Conservation (phyloP, 2,329 filamentous ascomycete species). For the Epicoccum nigrum region DNA sequence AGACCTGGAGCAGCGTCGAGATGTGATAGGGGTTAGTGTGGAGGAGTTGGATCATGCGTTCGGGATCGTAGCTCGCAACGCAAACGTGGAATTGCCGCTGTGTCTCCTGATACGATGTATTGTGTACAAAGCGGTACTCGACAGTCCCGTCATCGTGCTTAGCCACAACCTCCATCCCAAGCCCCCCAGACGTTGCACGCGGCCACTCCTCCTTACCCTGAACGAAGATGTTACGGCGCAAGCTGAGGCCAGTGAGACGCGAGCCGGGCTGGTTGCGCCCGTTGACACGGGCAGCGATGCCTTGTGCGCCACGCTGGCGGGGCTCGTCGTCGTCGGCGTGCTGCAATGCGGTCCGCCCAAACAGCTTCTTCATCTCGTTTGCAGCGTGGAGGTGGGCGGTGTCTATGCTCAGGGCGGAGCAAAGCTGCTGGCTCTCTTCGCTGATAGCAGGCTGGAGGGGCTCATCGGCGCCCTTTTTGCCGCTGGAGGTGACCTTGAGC, state of each 20-base stretch:
- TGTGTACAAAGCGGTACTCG: conserved; percentile 81
- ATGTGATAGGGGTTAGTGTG: conserved; percentile 85
- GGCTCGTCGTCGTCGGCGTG: conserved; percentile 60
- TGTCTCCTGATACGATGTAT: conserved; percentile 71
- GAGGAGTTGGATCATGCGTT: conserved; percentile 78
- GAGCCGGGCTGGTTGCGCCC: conserved; percentile 61
- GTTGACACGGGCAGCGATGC: conserved; percentile 63
- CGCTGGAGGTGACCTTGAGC: conserved; percentile 52
- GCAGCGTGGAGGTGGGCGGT: conserved; percentile 79
- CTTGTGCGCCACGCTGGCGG: conserved; percentile 57
- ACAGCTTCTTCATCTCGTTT: conserved; percentile 87
- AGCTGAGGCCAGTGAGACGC: conserved; percentile 71
- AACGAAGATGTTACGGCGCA: conserved; percentile 81
- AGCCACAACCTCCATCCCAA: conserved; percentile 77
- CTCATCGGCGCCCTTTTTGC: conserved; percentile 24
- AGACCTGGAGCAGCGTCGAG: conserved; percentile 90
- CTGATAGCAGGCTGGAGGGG: conserved; percentile 31
- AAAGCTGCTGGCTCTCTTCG: conserved; percentile 56
- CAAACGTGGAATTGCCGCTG: conserved; percentile 78
- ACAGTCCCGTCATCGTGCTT: conserved; percentile 64
- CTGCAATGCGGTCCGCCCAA: conserved; percentile 69
- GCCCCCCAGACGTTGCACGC: conserved; percentile 74
- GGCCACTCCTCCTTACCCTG: conserved; percentile 91
- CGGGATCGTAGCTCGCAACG: conserved; percentile 84
- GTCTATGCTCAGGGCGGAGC: conserved; percentile 65